phyloP scores from a whole-genome alignment of 202 grass and related monocot genomes.

The Eragrostis tef region DNA sequence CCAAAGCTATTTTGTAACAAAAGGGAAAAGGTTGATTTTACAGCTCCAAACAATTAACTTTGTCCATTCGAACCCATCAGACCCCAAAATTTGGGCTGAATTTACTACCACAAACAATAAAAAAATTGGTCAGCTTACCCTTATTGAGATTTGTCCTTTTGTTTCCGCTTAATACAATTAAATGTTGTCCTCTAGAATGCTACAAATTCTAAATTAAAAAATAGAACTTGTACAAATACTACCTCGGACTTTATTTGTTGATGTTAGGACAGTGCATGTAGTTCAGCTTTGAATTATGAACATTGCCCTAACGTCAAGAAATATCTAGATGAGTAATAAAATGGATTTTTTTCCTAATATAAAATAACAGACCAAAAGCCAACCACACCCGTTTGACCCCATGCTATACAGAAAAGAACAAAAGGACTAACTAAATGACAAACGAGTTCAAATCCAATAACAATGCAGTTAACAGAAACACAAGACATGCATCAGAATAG shows the following conservation, averaged over 20 bases:
- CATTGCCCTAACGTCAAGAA: too few relatives aligned
- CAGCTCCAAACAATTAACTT: not conserved
- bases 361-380: not conserved
- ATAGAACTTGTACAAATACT: too few relatives aligned
- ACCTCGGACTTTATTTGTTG: too few relatives aligned
- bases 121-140: not conserved
- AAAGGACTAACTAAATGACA: conserved; percentile 9
- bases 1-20: not conserved
- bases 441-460: conserved; percentile 27
- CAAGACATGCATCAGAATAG: not conserved
- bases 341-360: not conserved
- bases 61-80: not conserved
- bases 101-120: not conserved
- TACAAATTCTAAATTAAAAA: too few relatives aligned
- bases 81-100: not conserved
- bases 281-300: too few relatives aligned
- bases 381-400: conserved; percentile 21
- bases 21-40: not conserved
- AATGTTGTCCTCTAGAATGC: too few relatives aligned
- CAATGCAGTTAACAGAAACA: conserved; percentile 11
- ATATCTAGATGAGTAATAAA: not conserved
- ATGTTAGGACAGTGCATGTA: too few relatives aligned
- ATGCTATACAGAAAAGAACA: not conserved
- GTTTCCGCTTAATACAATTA: not conserved
- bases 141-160: not conserved